Percentiles rank a stretch among this genome's conserved stretches.
These are phyloP conservation scores for Candida montana DNA, from an alignment of 805 yeast genomes.

Conservation along the genomic window DNA sequence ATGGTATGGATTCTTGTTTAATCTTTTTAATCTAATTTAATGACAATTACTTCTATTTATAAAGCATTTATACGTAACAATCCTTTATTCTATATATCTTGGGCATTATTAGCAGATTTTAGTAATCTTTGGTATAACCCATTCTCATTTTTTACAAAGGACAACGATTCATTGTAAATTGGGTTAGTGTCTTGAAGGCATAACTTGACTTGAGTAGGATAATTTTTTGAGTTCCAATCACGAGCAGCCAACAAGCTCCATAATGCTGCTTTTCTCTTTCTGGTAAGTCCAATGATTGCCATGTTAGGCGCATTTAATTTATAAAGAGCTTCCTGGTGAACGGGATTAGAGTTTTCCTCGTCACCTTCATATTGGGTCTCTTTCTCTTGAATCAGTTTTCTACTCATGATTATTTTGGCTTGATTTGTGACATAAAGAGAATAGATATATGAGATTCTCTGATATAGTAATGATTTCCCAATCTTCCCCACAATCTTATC, in stretches of 20 bases:
- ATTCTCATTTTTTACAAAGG: constrained; percentile 19
- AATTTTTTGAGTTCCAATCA: constrained; percentile 48
- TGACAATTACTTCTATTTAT: too few relatives aligned
- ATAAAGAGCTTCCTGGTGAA: constrained; percentile 23
- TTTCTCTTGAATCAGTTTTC: constrained; percentile 19
- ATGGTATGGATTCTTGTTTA: too few relatives aligned
- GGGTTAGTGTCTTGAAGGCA: constrained; percentile 26
- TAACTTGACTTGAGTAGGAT: constrained; percentile 25
- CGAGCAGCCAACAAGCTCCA: constrained; percentile 73
- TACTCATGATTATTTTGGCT: constrained; percentile 27
- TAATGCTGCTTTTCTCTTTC: constrained; percentile 68
- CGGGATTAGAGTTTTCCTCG: too few relatives aligned
- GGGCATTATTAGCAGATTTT: too few relatives aligned
- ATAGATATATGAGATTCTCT: constrained; percentile 50
- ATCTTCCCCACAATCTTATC: constrained; percentile 41
- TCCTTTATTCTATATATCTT: too few relatives aligned
- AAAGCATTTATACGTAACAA: too few relatives aligned
- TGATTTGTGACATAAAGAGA: constrained; percentile 35
- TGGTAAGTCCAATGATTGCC: constrained; percentile 46
- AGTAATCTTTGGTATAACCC: constrained; percentile 17
- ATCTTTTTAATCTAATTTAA: too few relatives aligned
- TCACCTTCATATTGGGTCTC: too few relatives aligned
- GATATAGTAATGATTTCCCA: constrained; percentile 47
- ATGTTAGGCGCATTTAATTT: constrained; percentile 33
- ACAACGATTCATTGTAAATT: constrained; percentile 23